Evolutionary conservation across 345 rosid species (phyloP).

Genomic region (Arabis hirsuta): DNA sequence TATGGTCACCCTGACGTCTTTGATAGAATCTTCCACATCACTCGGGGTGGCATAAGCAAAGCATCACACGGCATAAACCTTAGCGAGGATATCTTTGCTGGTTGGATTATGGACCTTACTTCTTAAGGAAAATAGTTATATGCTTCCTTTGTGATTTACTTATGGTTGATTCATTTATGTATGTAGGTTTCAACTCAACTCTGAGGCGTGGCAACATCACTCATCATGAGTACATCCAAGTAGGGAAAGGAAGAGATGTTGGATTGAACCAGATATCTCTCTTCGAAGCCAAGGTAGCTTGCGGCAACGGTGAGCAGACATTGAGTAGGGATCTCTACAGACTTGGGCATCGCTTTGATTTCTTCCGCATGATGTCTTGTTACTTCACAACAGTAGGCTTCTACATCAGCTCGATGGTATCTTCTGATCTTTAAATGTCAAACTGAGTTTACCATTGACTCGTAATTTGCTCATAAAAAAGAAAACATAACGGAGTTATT

Average conservation of each 20-base stretch:
- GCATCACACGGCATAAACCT: constrained; percentile 94
- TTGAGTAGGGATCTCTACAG: constrained; percentile 93
- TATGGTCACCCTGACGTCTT: constrained; percentile 98
- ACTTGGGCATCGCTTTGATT: constrained; percentile 95
- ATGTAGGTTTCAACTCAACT: constrained; percentile 89
- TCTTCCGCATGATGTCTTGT: constrained; percentile 93
- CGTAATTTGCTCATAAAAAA: neutral
- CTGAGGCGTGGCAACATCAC: constrained; percentile 91
- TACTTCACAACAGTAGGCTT: constrained; percentile 90
- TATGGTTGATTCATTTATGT: constrained; percentile 12
- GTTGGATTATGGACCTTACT: constrained; percentile 47
- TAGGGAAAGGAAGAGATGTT: constrained; percentile 99
- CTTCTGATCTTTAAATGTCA: constrained; percentile 29
- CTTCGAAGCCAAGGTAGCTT: constrained; percentile 97
- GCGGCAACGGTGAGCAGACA: constrained; percentile 96
- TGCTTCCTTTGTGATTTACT: constrained; percentile 22
- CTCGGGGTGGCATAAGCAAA: constrained; percentile 98
- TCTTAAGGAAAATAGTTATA: neutral
- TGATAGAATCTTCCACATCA: constrained; percentile 90
- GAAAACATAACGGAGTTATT: constrained; percentile 3
- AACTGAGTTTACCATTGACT: constrained; percentile 16
- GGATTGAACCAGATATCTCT: constrained; percentile 97
- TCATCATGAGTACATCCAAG: constrained; percentile 99
- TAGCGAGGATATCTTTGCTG: constrained; percentile 99
- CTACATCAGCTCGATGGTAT: constrained; percentile 90